Percentiles rank a stretch among this genome's conserved stretches.
These are phyloP conservation scores for Eucalyptus globulus DNA, from an alignment of 345 rosid species.

Conservation along the genomic window DNA sequence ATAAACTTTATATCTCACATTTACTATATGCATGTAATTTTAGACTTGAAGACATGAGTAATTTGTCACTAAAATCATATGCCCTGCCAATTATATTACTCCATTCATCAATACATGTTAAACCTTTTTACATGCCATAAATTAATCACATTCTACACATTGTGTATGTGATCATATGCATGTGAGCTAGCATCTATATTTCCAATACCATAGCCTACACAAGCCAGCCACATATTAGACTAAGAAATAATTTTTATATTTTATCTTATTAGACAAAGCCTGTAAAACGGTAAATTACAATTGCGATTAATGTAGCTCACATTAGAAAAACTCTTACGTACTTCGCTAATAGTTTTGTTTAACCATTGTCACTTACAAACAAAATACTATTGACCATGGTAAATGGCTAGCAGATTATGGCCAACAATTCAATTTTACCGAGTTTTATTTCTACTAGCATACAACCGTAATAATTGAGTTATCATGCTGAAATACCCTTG, in stretches of 20 bases:
- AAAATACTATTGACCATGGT: not conserved
- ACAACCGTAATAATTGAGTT: not conserved
- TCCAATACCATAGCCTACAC: no score
- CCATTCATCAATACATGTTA: no score
- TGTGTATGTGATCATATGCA: no score
- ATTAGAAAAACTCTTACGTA: rapidly evolving
- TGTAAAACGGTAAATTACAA: no score
- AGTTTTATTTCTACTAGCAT: not conserved
- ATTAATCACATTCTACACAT: rapidly evolving
- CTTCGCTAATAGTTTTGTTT: not conserved
- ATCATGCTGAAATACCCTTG: not conserved
- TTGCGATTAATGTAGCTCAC: rapidly evolving
- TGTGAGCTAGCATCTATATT: no score
- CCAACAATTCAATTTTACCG: not conserved
- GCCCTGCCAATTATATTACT: rapidly evolving
- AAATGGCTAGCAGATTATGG: not conserved
- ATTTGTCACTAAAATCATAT: no score
- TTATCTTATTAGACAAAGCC: rapidly evolving
- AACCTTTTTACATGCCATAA: no score
- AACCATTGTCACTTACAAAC: rapidly evolving
- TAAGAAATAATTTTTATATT: no score
- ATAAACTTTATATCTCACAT: no score
- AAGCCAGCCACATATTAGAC: rapidly evolving
- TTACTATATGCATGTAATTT: no score
- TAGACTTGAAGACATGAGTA: rapidly evolving